Evolutionary conservation across 2,329 filamentous ascomycete species (phyloP).

Genomic region (Cadophora sp.): DNA sequence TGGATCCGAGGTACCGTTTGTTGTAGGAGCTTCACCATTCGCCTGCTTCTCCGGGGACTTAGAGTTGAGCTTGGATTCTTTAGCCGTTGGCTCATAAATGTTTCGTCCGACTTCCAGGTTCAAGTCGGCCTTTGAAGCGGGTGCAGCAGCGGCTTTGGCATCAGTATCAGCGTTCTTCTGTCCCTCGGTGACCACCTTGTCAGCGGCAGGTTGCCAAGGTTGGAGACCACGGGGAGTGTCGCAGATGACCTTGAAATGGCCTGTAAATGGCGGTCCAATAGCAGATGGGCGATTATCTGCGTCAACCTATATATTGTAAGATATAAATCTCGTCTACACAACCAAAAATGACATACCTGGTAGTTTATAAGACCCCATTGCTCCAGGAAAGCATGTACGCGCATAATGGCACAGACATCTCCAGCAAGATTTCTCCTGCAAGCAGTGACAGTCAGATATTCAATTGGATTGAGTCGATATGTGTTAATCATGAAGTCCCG

Average conservation of each 20-base stretch:
- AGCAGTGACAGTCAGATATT: slow-evolving; percentile 96
- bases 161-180: slow-evolving; percentile 58
- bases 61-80: slow-evolving; percentile 64
- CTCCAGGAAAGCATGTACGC: slow-evolving; percentile 95
- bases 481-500: slow-evolving; percentile 99
- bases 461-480: slow-evolving; percentile 91
- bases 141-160: slow-evolving; percentile 66
- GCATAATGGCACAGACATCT: slow-evolving; percentile 99
- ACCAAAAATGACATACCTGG: slow-evolving; percentile 66
- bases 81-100: slow-evolving; percentile 93
- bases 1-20: slow-evolving; percentile 65
- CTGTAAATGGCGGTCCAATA: slow-evolving; percentile 95
- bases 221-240: slow-evolving; percentile 95
- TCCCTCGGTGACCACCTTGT: slow-evolving; percentile 69
- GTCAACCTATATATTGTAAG: slow-evolving; percentile 72
- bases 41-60: slow-evolving; percentile 71
- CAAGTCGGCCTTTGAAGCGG: slow-evolving; percentile 76
- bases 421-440: slow-evolving; percentile 94
- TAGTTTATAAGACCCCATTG: slow-evolving; percentile 99
- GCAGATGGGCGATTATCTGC: slow-evolving; percentile 93
- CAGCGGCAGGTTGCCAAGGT: slow-evolving; percentile 89
- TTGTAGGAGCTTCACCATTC: slow-evolving; percentile 73
- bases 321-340: neutral
- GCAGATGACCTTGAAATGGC: slow-evolving; percentile 94
- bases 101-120: slow-evolving; percentile 95